Evolutionary conservation across 805 yeast species (phyloP).

Genomic region (Sungouiozyma ichnusensis): DNA sequence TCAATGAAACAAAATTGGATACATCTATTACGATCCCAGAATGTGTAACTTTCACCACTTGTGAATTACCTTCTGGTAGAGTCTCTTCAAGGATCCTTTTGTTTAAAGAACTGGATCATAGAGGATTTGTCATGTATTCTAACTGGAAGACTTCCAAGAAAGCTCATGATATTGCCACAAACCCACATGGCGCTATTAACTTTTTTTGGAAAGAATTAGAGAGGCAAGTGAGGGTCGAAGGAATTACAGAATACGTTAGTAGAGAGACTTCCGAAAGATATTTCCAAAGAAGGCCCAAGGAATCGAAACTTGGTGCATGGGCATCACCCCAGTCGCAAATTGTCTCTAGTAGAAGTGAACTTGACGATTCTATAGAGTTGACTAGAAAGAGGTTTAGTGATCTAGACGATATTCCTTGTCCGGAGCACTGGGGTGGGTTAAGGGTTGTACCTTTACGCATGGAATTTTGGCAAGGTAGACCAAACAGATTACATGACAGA

Average conservation of each 20-base stretch:
- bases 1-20: constrained; percentile 53
- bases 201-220: constrained; percentile 89
- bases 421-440: constrained; percentile 93
- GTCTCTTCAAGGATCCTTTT: constrained; percentile 76
- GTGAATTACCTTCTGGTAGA: constrained; percentile 75
- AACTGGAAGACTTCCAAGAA: constrained; percentile 87
- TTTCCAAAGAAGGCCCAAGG: constrained; percentile 80
- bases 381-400: constrained; percentile 49
- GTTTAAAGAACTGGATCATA: constrained; percentile 75
- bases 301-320: constrained; percentile 93
- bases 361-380: constrained; percentile 41
- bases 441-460: constrained; percentile 78
- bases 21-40: constrained; percentile 61
- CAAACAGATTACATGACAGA: constrained; percentile 82
- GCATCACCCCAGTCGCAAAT: constrained; percentile 77
- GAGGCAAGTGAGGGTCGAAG: constrained; percentile 90
- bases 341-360: constrained; percentile 47
- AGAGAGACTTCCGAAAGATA: constrained; percentile 67
- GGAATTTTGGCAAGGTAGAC: constrained; percentile 97
- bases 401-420: constrained; percentile 59
- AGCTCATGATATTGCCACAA: constrained; percentile 54
- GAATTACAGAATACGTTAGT: constrained; percentile 60
- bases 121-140: constrained; percentile 79
- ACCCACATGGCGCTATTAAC: constrained; percentile 71
- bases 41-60: constrained; percentile 78